Evolutionary conservation across 2,329 filamentous ascomycete genomes (phyloP).

Genomic region (Fusarium concolor): DNA sequence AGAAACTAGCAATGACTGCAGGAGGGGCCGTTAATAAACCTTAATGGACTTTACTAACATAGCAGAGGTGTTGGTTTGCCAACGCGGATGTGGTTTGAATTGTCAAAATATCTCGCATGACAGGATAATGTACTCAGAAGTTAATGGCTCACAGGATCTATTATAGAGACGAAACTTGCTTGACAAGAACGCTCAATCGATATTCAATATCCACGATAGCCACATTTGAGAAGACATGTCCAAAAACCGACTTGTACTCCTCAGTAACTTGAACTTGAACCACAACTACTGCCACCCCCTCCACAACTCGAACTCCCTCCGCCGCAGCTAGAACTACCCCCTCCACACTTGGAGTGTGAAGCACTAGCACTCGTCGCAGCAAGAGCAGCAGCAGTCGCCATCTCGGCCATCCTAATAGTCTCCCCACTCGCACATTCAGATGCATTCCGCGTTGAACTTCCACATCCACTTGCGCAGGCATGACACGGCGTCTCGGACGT

Average conservation of each 20-base stretch:
- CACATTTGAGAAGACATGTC: neutral
- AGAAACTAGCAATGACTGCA: conserved; percentile 10
- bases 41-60: neutral
- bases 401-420: conserved; percentile 19
- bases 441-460: conserved; percentile 19
- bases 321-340: conserved; percentile 31
- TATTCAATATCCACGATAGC: neutral
- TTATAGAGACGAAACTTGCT: neutral
- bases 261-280: conserved; percentile 1
- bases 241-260: neutral
- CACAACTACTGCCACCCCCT: neutral
- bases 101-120: neutral
- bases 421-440: conserved; percentile 33
- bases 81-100: neutral
- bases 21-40: neutral
- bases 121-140: neutral
- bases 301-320: conserved; percentile 11
- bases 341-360: conserved; percentile 17
- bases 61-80: neutral
- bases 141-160: neutral
- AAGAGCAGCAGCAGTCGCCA: conserved; percentile 10
- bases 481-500: conserved; percentile 10
- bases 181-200: neutral
- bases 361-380: neutral
- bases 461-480: conserved; percentile 30